Evolutionary conservation across 2,329 filamentous ascomycete genomes (phyloP), one percentile per base, ranked within the genome.

Genomic region (Pseudocercospora crystallina): DNA sequence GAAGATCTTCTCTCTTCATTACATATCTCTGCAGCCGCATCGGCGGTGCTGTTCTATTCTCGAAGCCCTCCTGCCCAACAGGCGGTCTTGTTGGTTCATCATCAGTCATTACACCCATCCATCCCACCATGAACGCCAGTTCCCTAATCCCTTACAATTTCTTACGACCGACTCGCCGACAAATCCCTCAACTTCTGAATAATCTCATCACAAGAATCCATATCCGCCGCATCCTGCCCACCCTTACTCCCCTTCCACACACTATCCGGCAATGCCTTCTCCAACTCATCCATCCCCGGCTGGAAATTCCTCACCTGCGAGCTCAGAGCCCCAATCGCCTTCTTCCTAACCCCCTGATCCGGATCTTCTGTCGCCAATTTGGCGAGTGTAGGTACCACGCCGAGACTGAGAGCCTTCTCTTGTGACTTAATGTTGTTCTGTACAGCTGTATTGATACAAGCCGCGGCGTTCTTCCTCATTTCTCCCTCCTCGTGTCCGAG

Each of bases 391-490:
- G 85, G 81, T 29, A 96, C 76, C 2, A 85, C 89, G 30, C 87
- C 87, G 29, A 80, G 62, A 7, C 76, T 74, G 12, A 84, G 67
- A 14, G 84, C 69, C 65, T 82, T 82, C 73, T 94, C 89, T 74
- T 99, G 94, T 43, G 83, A 85, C 68, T 86, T 86, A 61, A 81
- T 80, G 71, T 99, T 97, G 75, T 99, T 99, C 78, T 97, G 91
- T 53, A 99, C 94, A 8, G 94, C 92, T 5, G 91, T 96, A 43
- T 89, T 90, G 51, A 94, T 76, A 74, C 90, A 96, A 89, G 90
- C 96, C n/a, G 90, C 90, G 2, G 92, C 91, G 81, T 90, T 90
- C 63, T 79, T 83, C 58, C 91, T 79, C 65, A 96, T 76, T 57
- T 94, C 87, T 5, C 78, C 68, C 65, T 94, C 86, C 9, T 80